Base-by-base conservation (phyloP, 1,284 basidiomycete species). In the Anthracocystis walkeri region DNA sequence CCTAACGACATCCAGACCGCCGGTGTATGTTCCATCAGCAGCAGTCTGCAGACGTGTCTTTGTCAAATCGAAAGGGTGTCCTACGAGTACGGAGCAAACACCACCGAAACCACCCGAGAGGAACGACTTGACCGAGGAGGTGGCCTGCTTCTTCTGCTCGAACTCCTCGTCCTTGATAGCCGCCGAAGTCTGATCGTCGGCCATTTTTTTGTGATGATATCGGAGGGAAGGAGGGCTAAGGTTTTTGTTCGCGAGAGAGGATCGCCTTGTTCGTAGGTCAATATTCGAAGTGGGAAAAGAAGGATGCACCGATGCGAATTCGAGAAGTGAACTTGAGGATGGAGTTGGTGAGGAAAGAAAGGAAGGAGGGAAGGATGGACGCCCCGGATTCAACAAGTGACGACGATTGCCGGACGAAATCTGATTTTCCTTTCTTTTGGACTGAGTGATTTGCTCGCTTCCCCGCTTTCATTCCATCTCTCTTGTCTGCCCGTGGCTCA, bases 41-140 rank as follows among this genome's bases (percentile, higher is more conserved):
- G 97, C 96, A 8, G 97, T 99, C 87, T 99, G 97, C 78, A 99
- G 87, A 70, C 85, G 84, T 10, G 95, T 97, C 88, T 98, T 98
- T 67, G 93, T 97, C 79, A 99, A 88, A 87, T 99, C 96, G 85
- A 99, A 99, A 8, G 96, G 96, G 83, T 99, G 97, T 5, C 96
- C 96, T 67, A 96, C 94, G 41, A 95, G 88, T 10, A 97, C 94
- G 58, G 92, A 92, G 74, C 90, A 89, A 65, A 91, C 88, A 81
- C 96, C 95, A 78, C 96, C 96, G 80, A 93, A 92, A 45, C 96
- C 96, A 79, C 96, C 96, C 4, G 82, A 83, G 51, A 84, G 64
- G 80, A 84, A 84, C 18, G 82, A 84, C 76, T 84, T 84, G 73
- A 81, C 44, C 16, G 83, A 75, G n/a, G 77, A 75, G 42, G 80